Percentiles rank a stretch among this genome's conserved stretches.
Conservation (phyloP, 176 grass and related monocot species). For the Lolium multiflorum region DNA sequence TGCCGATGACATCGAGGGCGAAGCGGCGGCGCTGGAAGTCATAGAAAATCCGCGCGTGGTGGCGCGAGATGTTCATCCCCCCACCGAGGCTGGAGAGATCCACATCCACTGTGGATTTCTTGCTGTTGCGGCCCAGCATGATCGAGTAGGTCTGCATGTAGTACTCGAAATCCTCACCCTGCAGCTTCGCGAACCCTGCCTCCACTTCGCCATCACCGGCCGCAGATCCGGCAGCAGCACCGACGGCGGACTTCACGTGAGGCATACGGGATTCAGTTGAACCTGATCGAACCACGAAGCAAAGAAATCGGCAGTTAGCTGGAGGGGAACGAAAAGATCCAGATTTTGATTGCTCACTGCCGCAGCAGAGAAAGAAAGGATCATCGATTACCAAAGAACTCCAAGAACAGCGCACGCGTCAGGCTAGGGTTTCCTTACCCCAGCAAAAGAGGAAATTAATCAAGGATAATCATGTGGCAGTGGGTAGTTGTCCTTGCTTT, state of each 20-base stretch:
- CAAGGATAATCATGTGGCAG: background rate
- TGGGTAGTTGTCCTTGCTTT: conserved; percentile 18
- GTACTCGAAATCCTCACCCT: conserved; percentile 95
- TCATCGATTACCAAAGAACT: no score
- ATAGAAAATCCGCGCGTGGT: conserved; percentile 89
- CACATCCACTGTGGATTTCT: conserved; percentile 86
- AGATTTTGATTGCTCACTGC: conserved; percentile 5
- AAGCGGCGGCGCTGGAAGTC: conserved; percentile 92
- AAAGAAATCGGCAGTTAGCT: conserved; percentile 2
- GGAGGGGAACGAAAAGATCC: background rate
- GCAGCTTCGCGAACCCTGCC: conserved; percentile 92
- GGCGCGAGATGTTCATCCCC: conserved; percentile 90
- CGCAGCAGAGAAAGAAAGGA: background rate
- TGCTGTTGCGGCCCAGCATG: conserved; percentile 88
- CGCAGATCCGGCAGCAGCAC: conserved; percentile 33
- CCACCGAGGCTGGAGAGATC: conserved; percentile 85
- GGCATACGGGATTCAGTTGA: conserved; percentile 1
- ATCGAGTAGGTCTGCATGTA: conserved; percentile 99
- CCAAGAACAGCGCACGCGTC: background rate
- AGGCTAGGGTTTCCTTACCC: conserved; percentile 23
- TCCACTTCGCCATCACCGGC: conserved; percentile 55
- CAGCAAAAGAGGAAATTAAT: conserved; percentile 33
- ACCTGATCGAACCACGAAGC: conserved; percentile 4
- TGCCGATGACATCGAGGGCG: conserved; percentile 88
- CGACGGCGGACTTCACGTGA: conserved; percentile 26